Evolutionary conservation across 768 basidiomycete species (phyloP).

Genomic region (Pleurotus ostreatus): DNA sequence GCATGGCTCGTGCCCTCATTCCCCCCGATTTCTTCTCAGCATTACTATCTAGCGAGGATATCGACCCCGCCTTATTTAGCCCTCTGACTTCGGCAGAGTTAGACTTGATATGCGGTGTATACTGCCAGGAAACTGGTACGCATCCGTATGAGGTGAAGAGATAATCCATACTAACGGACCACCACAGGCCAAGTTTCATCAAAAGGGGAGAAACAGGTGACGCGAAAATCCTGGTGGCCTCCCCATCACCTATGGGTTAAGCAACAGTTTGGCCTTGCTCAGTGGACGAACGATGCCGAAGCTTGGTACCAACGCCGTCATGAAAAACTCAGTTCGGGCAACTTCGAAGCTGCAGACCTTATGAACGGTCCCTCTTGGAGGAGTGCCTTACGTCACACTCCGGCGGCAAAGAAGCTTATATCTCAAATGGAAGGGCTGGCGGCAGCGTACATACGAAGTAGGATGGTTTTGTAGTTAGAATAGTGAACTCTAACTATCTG

Average conservation of each 20-base stretch:
- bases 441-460: too few relatives aligned
- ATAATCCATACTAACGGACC: background rate
- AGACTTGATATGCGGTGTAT: background rate
- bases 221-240: background rate
- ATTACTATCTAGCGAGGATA: background rate
- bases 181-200: background rate
- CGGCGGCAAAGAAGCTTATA: background rate
- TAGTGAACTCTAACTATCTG: too few relatives aligned
- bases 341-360: background rate
- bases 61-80: background rate
- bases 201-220: background rate
- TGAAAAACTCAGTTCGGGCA: background rate
- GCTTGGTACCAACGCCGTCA: background rate
- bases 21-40: background rate
- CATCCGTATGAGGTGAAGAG: background rate
- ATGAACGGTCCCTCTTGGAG: background rate
- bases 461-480: too few relatives aligned
- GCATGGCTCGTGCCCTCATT: background rate
- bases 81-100: background rate
- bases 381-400: background rate
- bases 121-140: background rate
- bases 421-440: background rate
- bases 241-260: background rate
- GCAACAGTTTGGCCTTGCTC: background rate
- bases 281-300: background rate